phyloP scores from a whole-genome alignment of 495 filamentous ascomycete genomes.

The Chlorociboria aeruginascens region DNA sequence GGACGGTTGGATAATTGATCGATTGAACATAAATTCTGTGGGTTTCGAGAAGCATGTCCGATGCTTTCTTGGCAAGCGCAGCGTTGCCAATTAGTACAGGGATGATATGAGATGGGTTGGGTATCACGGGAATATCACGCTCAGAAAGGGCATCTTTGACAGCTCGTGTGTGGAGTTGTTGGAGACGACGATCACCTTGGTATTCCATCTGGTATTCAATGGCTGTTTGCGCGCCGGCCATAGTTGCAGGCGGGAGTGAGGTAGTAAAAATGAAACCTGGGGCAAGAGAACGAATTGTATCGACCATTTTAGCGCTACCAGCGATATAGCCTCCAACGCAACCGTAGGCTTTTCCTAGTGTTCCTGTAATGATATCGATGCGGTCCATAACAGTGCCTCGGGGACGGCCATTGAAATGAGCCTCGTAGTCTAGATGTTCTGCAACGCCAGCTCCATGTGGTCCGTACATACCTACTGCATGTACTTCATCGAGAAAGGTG shows the following conservation, averaged over 20 bases:
- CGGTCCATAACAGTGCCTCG: conserved; percentile 88
- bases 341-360: conserved; percentile 93
- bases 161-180: conserved; percentile 89
- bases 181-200: conserved; percentile 72
- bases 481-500: conserved; percentile 96
- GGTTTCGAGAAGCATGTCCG: conserved; percentile 74
- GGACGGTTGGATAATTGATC: conserved; percentile 98
- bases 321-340: conserved; percentile 98
- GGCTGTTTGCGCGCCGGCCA: conserved; percentile 85
- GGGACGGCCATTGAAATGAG: conserved; percentile 51
- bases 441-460: conserved; percentile 93
- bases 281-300: conserved; percentile 90
- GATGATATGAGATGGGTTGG: conserved; percentile 93
- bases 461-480: conserved; percentile 98
- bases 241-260: conserved; percentile 86
- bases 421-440: conserved; percentile 91
- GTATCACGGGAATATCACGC: conserved; percentile 90
- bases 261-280: conserved; percentile 99
- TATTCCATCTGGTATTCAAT: conserved; percentile 84
- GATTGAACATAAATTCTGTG: conserved; percentile 94
- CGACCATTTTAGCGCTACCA: conserved; percentile 75
- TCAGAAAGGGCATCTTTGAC: conserved; percentile 71
- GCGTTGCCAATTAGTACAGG: conserved; percentile 90
- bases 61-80: conserved; percentile 82
- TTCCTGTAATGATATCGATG: conserved; percentile 94